Conservation (phyloP, 2,329 filamentous ascomycete species). For the Metarhizium guizhouense region DNA sequence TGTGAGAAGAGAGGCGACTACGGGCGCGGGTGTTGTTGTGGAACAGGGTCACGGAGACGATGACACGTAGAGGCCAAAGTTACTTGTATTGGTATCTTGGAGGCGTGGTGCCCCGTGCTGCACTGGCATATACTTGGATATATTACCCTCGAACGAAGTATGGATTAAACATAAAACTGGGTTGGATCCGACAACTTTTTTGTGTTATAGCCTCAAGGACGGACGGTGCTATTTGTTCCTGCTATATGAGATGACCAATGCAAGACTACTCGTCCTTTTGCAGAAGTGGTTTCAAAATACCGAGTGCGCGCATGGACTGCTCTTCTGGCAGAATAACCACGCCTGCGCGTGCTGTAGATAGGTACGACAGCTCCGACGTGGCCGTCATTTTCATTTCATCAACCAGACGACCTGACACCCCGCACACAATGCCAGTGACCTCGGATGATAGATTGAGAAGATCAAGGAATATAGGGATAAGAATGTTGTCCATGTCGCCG, state of each 20-base stretch:
- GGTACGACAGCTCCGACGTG: constrained; percentile 74
- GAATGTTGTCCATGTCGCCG: constrained; percentile 60
- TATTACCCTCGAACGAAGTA: not conserved
- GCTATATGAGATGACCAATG: not conserved
- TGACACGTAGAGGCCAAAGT: not conserved
- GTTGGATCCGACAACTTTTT: not conserved
- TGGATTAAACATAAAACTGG: not conserved
- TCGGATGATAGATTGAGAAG: constrained; percentile 72
- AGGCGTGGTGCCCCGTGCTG: not conserved
- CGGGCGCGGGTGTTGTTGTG: too few relatives aligned
- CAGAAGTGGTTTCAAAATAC: constrained; percentile 52
- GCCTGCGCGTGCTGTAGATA: constrained; percentile 81
- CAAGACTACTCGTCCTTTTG: constrained; percentile 20
- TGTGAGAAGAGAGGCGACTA: too few relatives aligned
- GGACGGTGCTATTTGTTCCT: not conserved
- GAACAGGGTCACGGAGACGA: not conserved
- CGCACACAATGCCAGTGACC: constrained; percentile 90
- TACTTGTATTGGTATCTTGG: not conserved
- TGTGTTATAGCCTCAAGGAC: not conserved
- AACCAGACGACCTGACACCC: constrained; percentile 76
- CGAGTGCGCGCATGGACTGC: constrained; percentile 64
- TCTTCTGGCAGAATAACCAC: constrained; percentile 77
- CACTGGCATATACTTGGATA: too few relatives aligned
- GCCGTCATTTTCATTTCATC: constrained; percentile 53
- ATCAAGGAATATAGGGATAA: constrained; percentile 84